Evolutionary conservation across 2,329 filamentous ascomycete genomes (phyloP), one percentile per base, ranked within the genome.

Genomic region (Fusarium buharicum): DNA sequence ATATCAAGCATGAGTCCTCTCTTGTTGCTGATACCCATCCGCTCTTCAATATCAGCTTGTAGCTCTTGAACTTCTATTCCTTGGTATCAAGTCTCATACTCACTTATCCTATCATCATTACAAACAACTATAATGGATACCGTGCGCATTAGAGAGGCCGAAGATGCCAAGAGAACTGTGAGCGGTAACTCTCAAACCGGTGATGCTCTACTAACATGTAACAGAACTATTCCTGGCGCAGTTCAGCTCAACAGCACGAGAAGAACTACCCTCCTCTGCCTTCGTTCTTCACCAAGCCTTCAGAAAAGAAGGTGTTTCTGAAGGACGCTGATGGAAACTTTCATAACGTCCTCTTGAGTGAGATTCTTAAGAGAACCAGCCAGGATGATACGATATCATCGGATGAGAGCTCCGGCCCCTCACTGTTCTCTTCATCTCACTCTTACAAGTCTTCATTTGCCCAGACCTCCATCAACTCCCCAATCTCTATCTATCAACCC

Each of bases 371-470:
- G 11, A 59, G 34, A 22, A 34, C 38, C 9, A 57, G 36, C 13
- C 43, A 49, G 4, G 47, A 62, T 9, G 59, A 62, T 2, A 10
- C 12, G 8, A 44, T 24, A 11, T 62, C 59, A 6, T 62, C 57
- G 9, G 40, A 48, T 10, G 43, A 62, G 17, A 62, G 59, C 33
- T 40, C 27, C 27, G 37, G 39, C 12, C 57, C 51, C 16, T 56
- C 59, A 6, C 7, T 61, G 6, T 50, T 56, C 16, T 46, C 46
- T 22, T 46, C 57, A 44, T 56, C 51, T 2, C 51, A 39, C 5
- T 62, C 57, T 16, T 62, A 62, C 41, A 62, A 62, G 34, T 62
- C 57, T 14, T 63, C 54, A 10, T 62, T 58, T 40, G 41, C 54
- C 12, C 58, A 62, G 27, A 62, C 59, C 16, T 57, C 59, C 6